Conservation (phyloP, 441 rosid genomes). For the Rhodomyrtus psidioides region DNA sequence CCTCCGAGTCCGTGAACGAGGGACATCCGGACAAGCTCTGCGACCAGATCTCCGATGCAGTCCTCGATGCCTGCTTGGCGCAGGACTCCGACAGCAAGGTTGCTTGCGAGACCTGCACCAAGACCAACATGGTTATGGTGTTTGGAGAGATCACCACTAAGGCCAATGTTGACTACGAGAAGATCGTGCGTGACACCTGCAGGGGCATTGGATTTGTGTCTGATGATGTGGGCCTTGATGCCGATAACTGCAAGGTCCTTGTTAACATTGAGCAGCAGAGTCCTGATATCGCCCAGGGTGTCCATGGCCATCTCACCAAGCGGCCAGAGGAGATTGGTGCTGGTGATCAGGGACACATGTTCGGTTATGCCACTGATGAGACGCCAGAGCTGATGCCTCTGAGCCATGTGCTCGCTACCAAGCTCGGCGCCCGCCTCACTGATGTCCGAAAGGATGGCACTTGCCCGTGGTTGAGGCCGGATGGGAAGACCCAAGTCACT, state of each 20-base stretch:
- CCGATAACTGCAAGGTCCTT: slow-evolving; percentile 50
- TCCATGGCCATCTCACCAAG: slow-evolving; percentile 57
- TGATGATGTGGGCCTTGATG: slow-evolving; percentile 51
- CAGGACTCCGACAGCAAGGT: slow-evolving; percentile 66
- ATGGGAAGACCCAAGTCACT: slow-evolving; percentile 63
- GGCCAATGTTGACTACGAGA: slow-evolving; percentile 50
- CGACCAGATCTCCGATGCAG: slow-evolving; percentile 54
- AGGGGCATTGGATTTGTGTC: slow-evolving; percentile 52
- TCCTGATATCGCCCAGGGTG: slow-evolving; percentile 64
- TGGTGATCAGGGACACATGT: slow-evolving; percentile 73
- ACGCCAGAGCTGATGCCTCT: slow-evolving; percentile 55
- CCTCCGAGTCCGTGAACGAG: slow-evolving; percentile 63
- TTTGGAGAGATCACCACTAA: slow-evolving; percentile 64
- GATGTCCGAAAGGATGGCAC: slow-evolving; percentile 54
- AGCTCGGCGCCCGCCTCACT: slow-evolving; percentile 41
- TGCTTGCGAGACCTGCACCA: slow-evolving; percentile 65
- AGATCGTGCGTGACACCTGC: slow-evolving; percentile 61
- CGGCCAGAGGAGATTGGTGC: slow-evolving; percentile 64
- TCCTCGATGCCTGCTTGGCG: slow-evolving; percentile 53
- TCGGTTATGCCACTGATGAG: slow-evolving; percentile 67
- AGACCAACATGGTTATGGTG: slow-evolving; percentile 73
- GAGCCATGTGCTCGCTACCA: slow-evolving; percentile 44
- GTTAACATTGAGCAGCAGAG: slow-evolving; percentile 69
- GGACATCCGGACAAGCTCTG: slow-evolving; percentile 74
- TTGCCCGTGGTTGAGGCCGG: slow-evolving; percentile 57